Evolutionary conservation across 2,329 filamentous ascomycete genomes (phyloP).

Genomic region (Fusarium phyllophilum): DNA sequence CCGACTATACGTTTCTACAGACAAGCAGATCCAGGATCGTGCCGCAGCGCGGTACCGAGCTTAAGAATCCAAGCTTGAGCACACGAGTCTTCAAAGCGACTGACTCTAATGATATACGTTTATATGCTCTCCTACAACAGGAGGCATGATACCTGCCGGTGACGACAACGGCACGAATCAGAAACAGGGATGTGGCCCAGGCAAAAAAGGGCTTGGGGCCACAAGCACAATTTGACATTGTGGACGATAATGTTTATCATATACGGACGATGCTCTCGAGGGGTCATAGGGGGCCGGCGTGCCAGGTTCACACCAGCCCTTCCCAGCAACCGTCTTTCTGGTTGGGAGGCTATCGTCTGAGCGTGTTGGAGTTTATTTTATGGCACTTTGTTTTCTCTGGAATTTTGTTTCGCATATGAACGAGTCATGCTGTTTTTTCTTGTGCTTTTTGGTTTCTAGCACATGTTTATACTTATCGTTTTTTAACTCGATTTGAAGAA

Average conservation of each 20-base stretch:
- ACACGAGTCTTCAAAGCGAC: slow-evolving; percentile 37
- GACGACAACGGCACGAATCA: slow-evolving; percentile 43
- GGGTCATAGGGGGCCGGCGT: slow-evolving; percentile 18
- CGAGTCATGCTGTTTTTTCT: slow-evolving; percentile 29
- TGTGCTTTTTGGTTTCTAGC: slow-evolving; percentile 26
- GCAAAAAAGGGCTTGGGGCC: slow-evolving; percentile 17
- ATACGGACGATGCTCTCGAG: slow-evolving; percentile 33
- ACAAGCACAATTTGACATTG: slow-evolving; percentile 38
- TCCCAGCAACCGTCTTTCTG: slow-evolving; percentile 35
- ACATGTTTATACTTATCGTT: slow-evolving; percentile 26
- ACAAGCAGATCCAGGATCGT: slow-evolving; percentile 79
- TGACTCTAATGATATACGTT: slow-evolving; percentile 45
- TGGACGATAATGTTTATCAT: slow-evolving; percentile 47
- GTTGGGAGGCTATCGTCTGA: slow-evolving; percentile 38
- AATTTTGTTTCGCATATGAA: slow-evolving; percentile 15
- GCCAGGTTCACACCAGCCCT: slow-evolving; percentile 24
- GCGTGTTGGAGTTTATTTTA: slow-evolving; percentile 43
- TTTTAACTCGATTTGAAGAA: slow-evolving; percentile 26
- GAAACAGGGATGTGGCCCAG: slow-evolving; percentile 41
- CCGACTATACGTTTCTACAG: slow-evolving; percentile 82
- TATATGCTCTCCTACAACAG: slow-evolving; percentile 39
- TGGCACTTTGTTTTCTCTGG: slow-evolving; percentile 24
- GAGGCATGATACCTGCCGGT: slow-evolving; percentile 42
- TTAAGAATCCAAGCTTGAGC: slow-evolving; percentile 40
- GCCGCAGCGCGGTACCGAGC: slow-evolving; percentile 51